phyloP scores from a whole-genome alignment of 139 green algal genomes.

The Dunaliella primolecta region DNA sequence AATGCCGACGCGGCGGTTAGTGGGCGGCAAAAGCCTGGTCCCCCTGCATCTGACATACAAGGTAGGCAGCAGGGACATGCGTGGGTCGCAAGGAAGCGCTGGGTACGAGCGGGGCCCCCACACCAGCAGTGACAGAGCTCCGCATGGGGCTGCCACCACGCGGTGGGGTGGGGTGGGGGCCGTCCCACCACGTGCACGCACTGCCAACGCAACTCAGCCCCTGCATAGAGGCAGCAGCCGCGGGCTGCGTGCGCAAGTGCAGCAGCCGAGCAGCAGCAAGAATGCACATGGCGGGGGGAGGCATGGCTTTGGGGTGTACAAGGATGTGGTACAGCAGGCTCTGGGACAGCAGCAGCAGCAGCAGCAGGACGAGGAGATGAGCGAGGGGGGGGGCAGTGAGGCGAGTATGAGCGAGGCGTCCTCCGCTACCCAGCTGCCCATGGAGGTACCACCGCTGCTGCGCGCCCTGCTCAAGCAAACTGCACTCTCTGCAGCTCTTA shows the following conservation, averaged over 20 bases:
- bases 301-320: background rate
- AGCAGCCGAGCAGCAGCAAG: too few species aligned
- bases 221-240: background rate
- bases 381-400: background rate
- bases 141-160: background rate
- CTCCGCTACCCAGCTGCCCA: background rate
- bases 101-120: background rate
- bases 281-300: too few species aligned
- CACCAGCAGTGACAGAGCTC: background rate
- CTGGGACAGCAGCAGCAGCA: background rate
- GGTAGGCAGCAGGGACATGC: background rate
- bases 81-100: background rate
- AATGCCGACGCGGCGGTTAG: background rate
- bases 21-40: background rate
- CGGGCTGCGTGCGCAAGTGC: too few species aligned
- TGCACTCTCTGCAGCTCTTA: background rate
- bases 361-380: too few species aligned
- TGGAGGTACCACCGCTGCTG: background rate
- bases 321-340: background rate
- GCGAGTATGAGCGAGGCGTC: background rate
- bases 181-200: background rate
- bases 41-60: background rate
- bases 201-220: background rate
- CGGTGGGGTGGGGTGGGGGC: background rate
- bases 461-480: constrained; percentile 2